A percentile compares a stretch with the other conserved stretches of the same genome.
These are phyloP conservation scores for Phytophthora citrophthora DNA, from an alignment of 352 stramenopile species.

Conservation along the genomic window DNA sequence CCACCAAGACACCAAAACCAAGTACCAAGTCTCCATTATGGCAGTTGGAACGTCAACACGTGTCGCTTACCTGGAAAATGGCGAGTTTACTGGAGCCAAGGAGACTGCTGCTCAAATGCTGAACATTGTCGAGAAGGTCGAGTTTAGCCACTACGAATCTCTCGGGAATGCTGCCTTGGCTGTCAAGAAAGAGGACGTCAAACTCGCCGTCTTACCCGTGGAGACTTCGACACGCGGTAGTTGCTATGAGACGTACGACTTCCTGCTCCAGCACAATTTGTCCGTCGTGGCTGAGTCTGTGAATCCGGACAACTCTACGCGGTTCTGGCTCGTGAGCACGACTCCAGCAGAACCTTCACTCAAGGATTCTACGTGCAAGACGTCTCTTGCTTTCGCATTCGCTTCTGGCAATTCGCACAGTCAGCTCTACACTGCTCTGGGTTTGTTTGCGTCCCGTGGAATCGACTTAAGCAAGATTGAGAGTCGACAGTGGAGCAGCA, in stretches of 20 bases:
- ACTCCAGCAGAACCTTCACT: conserved; percentile 25
- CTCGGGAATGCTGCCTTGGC: conserved; percentile 59
- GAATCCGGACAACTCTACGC: conserved; percentile 36
- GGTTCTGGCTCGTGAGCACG: conserved; percentile 91
- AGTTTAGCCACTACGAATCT: conserved; percentile 18
- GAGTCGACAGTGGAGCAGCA: conserved; percentile 56
- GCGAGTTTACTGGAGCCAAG: conserved; percentile 10
- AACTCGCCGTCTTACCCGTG: conserved; percentile 95
- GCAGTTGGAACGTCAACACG: conserved; percentile 12
- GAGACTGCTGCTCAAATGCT: conserved; percentile 22
- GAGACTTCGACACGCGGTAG: conserved; percentile 95
- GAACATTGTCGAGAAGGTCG: conserved; percentile 4
- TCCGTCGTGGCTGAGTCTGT: conserved; percentile 71
- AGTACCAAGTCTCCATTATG: conserved; percentile 7
- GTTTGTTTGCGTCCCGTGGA: conserved; percentile 59
- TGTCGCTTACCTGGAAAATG: conserved; percentile 24
- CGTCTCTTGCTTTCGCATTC: conserved; percentile 76
- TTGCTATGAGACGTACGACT: conserved; percentile 96
- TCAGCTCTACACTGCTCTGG: conserved; percentile 67
- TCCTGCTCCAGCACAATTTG: conserved; percentile 74
- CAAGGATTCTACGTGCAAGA: conserved; percentile 57
- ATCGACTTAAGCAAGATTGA: conserved; percentile 80
- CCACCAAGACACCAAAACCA: background rate
- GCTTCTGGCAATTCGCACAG: conserved; percentile 66
- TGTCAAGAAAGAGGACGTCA: conserved; percentile 80